phyloP scores from a whole-genome alignment of 2,329 filamentous ascomycete genomes.

The Metarhizium anisopliae region DNA sequence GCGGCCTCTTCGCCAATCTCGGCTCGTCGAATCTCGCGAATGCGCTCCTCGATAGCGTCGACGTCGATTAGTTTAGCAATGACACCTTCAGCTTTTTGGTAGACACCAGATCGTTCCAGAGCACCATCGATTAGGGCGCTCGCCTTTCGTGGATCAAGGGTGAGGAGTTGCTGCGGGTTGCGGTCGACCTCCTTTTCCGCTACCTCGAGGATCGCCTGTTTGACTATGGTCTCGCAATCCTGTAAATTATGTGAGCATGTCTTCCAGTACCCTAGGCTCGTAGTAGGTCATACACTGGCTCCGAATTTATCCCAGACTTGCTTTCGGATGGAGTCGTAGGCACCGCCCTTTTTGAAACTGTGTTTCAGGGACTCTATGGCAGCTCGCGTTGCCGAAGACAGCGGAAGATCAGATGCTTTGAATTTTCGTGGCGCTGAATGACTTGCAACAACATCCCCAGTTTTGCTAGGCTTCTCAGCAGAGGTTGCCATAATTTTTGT shows the following conservation, averaged over 20 bases:
- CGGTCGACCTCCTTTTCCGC: constrained; percentile 67
- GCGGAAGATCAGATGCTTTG: constrained; percentile 66
- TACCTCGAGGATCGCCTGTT: constrained; percentile 57
- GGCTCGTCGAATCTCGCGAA: constrained; percentile 57
- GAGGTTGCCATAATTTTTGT: constrained; percentile 17
- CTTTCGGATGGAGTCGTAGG: constrained; percentile 71
- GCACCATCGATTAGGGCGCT: constrained; percentile 70
- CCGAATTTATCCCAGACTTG: constrained; percentile 69
- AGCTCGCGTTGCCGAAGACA: constrained; percentile 62
- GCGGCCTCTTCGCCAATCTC: constrained; percentile 65
- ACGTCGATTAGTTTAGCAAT: constrained; percentile 62
- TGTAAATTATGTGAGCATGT: constrained; percentile 22
- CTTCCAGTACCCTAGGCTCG: background rate
- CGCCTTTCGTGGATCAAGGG: constrained; percentile 64
- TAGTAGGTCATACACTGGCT: constrained; percentile 45
- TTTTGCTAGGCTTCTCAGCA: constrained; percentile 13
- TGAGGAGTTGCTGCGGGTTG: constrained; percentile 62
- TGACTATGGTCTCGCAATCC: constrained; percentile 62
- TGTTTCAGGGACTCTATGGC: constrained; percentile 70
- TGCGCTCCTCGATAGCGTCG: constrained; percentile 56
- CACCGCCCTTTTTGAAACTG: constrained; percentile 78
- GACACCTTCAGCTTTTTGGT: constrained; percentile 59
- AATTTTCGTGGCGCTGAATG: constrained; percentile 36
- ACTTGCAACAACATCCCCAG: constrained; percentile 9
- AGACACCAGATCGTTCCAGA: constrained; percentile 67